Conservation (phyloP, 306 rosid genomes). For the Sicyos baderoa region DNA sequence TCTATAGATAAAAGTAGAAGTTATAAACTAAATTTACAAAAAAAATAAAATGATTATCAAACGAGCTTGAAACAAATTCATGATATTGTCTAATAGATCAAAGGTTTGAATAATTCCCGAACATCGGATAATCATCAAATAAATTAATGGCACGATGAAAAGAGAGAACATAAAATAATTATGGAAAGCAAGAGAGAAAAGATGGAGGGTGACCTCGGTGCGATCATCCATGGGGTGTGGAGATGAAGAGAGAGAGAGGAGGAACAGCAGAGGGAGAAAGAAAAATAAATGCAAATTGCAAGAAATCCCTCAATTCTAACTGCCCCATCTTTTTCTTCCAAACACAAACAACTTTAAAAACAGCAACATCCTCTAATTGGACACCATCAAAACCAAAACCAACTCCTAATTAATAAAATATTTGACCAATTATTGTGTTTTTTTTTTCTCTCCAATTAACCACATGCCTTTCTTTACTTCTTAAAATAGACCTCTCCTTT, state of each 20-base stretch:
- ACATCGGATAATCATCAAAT: not conserved
- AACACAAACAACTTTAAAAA: constrained; percentile 1
- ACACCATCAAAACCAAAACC: not conserved
- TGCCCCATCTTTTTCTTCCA: not conserved
- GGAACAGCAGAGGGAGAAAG: not conserved
- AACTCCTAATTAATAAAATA: too few relatives aligned
- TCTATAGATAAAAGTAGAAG: too few relatives aligned
- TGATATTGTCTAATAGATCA: not conserved
- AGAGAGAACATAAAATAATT: too few relatives aligned
- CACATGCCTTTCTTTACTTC: not conserved
- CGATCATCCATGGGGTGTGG: not conserved
- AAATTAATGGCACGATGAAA: not conserved
- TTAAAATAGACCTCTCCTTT: not conserved
- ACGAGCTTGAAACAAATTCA: too few relatives aligned
- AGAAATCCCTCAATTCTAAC: not conserved
- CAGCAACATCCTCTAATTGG: not conserved
- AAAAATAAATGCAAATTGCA: too few relatives aligned
- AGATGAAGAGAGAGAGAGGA: not conserved
- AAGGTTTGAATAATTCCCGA: not conserved
- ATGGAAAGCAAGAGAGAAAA: not conserved
- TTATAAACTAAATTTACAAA: too few relatives aligned
- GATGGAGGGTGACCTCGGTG: not conserved
- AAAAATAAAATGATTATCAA: too few relatives aligned
- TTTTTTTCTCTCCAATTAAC: not conserved
- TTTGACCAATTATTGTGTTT: not conserved